phyloP scores from a whole-genome alignment of 495 filamentous ascomycete genomes.

The Penicillium angulare region DNA sequence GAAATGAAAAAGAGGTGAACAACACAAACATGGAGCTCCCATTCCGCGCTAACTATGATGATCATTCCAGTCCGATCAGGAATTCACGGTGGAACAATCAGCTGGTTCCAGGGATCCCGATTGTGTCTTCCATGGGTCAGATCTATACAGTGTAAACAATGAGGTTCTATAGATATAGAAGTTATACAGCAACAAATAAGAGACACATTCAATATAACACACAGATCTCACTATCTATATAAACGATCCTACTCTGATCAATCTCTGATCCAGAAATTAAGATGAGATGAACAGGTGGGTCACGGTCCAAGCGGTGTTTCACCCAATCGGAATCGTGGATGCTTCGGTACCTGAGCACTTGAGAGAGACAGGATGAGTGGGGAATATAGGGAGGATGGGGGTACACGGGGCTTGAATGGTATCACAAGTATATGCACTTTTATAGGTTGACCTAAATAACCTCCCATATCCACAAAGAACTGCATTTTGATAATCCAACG shows the following conservation, averaged over 20 bases:
- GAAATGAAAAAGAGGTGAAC: neutral
- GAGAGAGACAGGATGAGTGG: no score
- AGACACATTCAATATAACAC: neutral
- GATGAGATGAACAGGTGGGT: slow-evolving; percentile 15
- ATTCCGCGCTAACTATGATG: slow-evolving; percentile 19
- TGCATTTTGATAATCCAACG: neutral
- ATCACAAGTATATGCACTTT: neutral
- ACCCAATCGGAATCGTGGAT: no score
- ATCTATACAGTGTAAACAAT: no score
- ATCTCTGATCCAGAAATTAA: neutral
- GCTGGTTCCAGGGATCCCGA: neutral
- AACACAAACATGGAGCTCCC: slow-evolving; percentile 13
- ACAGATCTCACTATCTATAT: no score
- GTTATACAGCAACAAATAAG: no score
- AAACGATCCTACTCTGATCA: no score
- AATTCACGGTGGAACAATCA: slow-evolving; percentile 1
- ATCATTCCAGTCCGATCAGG: slow-evolving; percentile 27
- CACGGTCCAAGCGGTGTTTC: slow-evolving; percentile 4
- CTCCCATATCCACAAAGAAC: no score
- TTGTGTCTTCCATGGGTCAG: no score
- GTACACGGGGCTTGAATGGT: no score
- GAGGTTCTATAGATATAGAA: no score
- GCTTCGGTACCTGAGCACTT: no score
- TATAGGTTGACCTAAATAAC: neutral
- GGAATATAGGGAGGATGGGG: no score